These are phyloP conservation scores for Aspergillus nomiae DNA, from an alignment of 2,329 filamentous ascomycete genomes.

Conservation along the genomic window DNA sequence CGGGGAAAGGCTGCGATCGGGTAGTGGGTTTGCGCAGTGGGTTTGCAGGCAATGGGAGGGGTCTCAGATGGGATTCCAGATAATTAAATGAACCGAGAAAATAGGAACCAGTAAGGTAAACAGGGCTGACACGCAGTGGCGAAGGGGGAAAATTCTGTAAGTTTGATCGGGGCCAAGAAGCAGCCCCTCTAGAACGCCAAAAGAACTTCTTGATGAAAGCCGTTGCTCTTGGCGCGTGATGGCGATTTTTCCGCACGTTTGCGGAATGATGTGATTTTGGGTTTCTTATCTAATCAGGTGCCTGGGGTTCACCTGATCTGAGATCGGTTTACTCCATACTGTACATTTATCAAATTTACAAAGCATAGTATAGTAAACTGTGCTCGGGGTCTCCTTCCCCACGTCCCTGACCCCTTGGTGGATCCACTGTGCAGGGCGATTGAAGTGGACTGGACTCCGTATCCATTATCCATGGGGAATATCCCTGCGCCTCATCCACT, in stretches of 20 bases:
- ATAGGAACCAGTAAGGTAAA: not conserved
- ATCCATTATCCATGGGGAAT: no score
- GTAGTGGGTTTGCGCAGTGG: not conserved
- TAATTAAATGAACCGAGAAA: not conserved
- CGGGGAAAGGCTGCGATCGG: not conserved
- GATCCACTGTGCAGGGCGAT: not conserved
- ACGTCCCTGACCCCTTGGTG: not conserved
- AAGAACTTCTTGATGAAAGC: not conserved
- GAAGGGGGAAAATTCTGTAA: not conserved
- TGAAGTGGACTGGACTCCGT: no score
- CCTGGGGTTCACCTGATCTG: not conserved
- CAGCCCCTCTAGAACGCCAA: not conserved
- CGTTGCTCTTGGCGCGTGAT: conserved; percentile 1
- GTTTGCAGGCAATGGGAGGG: not conserved
- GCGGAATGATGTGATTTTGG: not conserved
- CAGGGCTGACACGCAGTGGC: not conserved
- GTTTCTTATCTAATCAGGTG: not conserved
- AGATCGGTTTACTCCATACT: not conserved
- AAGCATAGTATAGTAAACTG: not conserved
- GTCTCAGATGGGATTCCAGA: not conserved
- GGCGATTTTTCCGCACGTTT: not conserved
- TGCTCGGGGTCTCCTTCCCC: not conserved
- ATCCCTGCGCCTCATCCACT: no score
- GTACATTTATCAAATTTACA: no score
- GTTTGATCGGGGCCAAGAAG: not conserved